Evolutionary conservation across 805 yeast species (phyloP).

Genomic region (Yarrowia osloensis): DNA sequence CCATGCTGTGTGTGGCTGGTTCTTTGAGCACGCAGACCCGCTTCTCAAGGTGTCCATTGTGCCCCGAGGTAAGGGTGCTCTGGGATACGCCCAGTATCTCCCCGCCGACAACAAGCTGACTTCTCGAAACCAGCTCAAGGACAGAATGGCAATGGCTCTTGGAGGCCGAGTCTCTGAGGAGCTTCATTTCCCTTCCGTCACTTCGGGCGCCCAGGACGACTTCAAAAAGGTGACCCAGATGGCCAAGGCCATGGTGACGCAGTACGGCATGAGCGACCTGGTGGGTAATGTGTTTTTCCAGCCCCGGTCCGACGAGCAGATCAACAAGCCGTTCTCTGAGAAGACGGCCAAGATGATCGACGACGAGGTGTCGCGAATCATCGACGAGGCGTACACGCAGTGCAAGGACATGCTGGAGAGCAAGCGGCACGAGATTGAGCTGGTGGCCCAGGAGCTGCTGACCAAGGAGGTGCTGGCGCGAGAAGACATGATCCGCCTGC

Average conservation of each 20-base stretch:
- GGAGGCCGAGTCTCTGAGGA: slow-evolving; percentile 95
- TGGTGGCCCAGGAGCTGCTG: slow-evolving; percentile 72
- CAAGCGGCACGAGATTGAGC: slow-evolving; percentile 60
- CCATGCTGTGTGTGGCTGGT: slow-evolving; percentile 97
- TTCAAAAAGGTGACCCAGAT: slow-evolving; percentile 87
- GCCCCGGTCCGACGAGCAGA: slow-evolving; percentile 50
- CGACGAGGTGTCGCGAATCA: slow-evolving; percentile 65
- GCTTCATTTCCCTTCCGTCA: slow-evolving; percentile 79
- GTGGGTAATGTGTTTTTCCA: slow-evolving; percentile 67
- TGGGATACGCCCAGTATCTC: slow-evolving; percentile 93
- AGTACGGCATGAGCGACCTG: slow-evolving; percentile 82
- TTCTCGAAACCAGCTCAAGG: slow-evolving; percentile 71
- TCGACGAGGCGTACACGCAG: slow-evolving; percentile 62
- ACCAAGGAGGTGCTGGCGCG: slow-evolving; percentile 78
- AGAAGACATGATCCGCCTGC: slow-evolving; percentile 72
- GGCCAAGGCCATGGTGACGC: slow-evolving; percentile 87
- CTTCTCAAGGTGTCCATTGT: slow-evolving; percentile 88
- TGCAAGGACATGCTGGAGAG: slow-evolving; percentile 61
- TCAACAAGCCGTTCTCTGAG: slow-evolving; percentile 69
- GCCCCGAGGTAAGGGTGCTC: slow-evolving; percentile 92
- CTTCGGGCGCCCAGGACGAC: slow-evolving; percentile 91
- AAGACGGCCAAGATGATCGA: slow-evolving; percentile 69
- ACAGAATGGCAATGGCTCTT: slow-evolving; percentile 89
- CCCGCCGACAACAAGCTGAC: slow-evolving; percentile 86
- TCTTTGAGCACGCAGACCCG: slow-evolving; percentile 83